phyloP scores from a whole-genome alignment of 1,139 yeast genomes.

The Scheffersomyces illinoinensis region DNA sequence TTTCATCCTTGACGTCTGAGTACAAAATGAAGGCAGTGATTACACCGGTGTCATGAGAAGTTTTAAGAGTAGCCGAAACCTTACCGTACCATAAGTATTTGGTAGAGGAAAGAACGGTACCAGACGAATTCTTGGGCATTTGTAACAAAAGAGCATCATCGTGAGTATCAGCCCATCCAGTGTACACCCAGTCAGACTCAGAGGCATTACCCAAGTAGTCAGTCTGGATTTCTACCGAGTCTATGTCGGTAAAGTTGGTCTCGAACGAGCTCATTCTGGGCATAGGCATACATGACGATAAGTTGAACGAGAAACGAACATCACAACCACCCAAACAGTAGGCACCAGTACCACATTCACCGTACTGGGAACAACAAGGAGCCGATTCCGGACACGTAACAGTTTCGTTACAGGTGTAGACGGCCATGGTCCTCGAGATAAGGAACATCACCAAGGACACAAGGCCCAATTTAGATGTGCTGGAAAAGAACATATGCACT shows the following conservation, averaged over 20 bases:
- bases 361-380: conserved; percentile 86
- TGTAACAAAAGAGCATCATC: conserved; percentile 63
- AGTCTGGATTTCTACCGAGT: conserved; percentile 31
- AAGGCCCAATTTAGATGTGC: background rate
- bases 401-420: conserved; percentile 44
- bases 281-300: conserved; percentile 68
- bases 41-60: conserved; percentile 80
- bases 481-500: background rate
- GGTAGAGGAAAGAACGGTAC: conserved; percentile 81
- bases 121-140: conserved; percentile 77
- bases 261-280: conserved; percentile 39
- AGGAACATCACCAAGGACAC: background rate
- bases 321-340: conserved; percentile 85
- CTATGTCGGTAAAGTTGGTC: conserved; percentile 40
- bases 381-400: conserved; percentile 59
- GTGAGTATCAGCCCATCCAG: conserved; percentile 61
- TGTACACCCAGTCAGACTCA: conserved; percentile 70
- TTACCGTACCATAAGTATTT: conserved; percentile 88
- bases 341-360: conserved; percentile 82
- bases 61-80: conserved; percentile 64
- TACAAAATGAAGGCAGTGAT: conserved; percentile 82
- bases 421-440: background rate
- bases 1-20: conserved; percentile 87
- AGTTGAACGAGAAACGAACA: conserved; percentile 60
- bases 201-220: conserved; percentile 70